phyloP scores from a whole-genome alignment of 257 asterid genomes.

The Solanum paucissectum region DNA sequence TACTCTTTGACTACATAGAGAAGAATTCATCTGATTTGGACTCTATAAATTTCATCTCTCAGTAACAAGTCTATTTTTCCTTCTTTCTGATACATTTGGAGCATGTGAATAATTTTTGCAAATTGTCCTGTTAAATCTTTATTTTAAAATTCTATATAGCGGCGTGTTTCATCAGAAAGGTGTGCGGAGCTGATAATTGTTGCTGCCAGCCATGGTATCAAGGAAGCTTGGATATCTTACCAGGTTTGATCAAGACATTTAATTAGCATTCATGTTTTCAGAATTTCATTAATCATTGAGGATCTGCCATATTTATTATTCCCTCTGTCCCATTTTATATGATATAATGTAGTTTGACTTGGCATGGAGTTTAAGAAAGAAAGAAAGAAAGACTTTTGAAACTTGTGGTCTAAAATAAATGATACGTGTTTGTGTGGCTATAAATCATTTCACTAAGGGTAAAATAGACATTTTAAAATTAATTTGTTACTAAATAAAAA shows the following conservation, averaged over 20 bases:
- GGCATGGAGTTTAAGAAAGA: not conserved
- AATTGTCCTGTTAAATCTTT: not conserved
- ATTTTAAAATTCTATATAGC: constrained; percentile 18
- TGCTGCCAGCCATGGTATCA: constrained; percentile 92
- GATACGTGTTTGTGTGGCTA: not conserved
- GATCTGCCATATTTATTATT: not conserved
- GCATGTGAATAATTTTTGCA: not conserved
- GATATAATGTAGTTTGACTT: not conserved
- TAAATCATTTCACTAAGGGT: not conserved
- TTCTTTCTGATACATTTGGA: not conserved
- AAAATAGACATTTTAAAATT: not conserved
- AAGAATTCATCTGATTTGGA: not conserved
- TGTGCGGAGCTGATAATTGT: constrained; percentile 89
- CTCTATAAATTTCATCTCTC: not conserved
- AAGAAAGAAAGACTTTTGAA: not conserved
- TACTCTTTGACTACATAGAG: not conserved
- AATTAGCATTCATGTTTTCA: not conserved
- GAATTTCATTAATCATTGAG: not conserved
- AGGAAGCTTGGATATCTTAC: constrained; percentile 96
- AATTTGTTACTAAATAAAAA: not conserved
- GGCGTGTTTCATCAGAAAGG: constrained; percentile 86
- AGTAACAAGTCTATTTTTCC: not conserved
- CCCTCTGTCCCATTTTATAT: not conserved
- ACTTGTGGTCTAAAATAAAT: not conserved
- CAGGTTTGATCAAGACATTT: constrained; percentile 37